Evolutionary conservation across 257 asterid species (phyloP), one percentile per base, ranked within the genome.

Genomic region (Agastache rugosa): DNA sequence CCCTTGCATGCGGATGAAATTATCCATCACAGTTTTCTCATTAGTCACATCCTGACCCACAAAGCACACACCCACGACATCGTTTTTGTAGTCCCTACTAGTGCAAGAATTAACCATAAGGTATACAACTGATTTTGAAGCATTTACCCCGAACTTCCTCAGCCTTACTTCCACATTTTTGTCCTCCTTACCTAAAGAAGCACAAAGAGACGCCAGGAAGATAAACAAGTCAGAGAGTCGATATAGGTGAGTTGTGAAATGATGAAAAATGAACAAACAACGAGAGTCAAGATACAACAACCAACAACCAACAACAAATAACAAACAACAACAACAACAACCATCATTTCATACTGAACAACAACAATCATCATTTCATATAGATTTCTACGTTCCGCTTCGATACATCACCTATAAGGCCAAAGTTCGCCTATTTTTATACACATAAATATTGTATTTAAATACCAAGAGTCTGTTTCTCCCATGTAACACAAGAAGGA

Each of bases 21-120:
- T 86, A 80, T 87, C 85, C 79, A 78, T 81, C 75, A 75, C 78
- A 16, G 60, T 55, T 85, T 87, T 91, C 80, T 89, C 89, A 19
- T 77, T 63, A 16, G 96, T 89, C 56, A 89, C 34, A 75, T 91
- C 96, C 75, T 91, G 96, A 56, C 89, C 92, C 71, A 89, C 82
- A 73, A 91, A 91, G 74, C 92, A 82, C 55, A 82, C 92, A 1
- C 96, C 97, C 58, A 91, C 86, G 6, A 83, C 73, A 12, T 82
- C 73, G n/a, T 81, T 83, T 76, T 75, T 82, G 75, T 39, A 84
- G 82, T 89, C 88, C 81, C 86, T 78, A 73, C 96, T 89, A 6
- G 90, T 87, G 88, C 92, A 89, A 31, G 96, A 59, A 79, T 85
- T 91, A 23, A 67, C 76, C 63, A 80, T 69, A 71, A 90, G 80